Percentiles rank a stretch among this genome's conserved stretches.
phyloP scores from a whole-genome alignment of 371 early-diverging fungal species.

The Mortierella sp. region DNA sequence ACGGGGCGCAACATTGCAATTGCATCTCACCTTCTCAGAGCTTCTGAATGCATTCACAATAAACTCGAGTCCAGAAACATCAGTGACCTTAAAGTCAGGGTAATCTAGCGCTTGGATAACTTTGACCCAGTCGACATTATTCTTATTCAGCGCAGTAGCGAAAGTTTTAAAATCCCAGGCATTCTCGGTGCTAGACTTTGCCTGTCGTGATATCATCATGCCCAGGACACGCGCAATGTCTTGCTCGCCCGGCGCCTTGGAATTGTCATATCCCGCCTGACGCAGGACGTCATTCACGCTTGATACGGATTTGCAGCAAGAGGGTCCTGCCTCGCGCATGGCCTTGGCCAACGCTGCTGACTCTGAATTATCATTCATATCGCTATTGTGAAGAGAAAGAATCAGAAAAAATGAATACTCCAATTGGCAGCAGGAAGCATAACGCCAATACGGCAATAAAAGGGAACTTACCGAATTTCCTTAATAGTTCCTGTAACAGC shows the following conservation, averaged over 20 bases:
- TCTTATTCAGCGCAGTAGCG: conserved; percentile 66
- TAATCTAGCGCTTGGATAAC: conserved; percentile 79
- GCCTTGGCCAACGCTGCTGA: conserved; percentile 57
- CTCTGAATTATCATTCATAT: conserved; percentile 51
- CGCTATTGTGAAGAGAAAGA: conserved; percentile 8
- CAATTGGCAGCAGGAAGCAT: neutral
- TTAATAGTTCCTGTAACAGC: conserved; percentile 28
- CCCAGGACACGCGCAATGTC: conserved; percentile 80
- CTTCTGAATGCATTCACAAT: conserved; percentile 75
- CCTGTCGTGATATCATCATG: conserved; percentile 78
- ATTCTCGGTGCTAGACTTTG: conserved; percentile 66
- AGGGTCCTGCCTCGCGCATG: conserved; percentile 70
- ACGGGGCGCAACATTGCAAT: neutral
- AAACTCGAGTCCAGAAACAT: conserved; percentile 74
- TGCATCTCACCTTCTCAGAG: conserved; percentile 65
- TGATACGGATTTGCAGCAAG: conserved; percentile 64
- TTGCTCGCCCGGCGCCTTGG: conserved; percentile 63
- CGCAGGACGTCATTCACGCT: conserved; percentile 64
- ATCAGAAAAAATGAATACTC: neutral
- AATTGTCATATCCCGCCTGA: conserved; percentile 58
- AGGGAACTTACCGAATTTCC: conserved; percentile 43
- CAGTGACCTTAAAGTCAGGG: conserved; percentile 74
- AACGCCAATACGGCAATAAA: neutral
- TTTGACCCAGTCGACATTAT: conserved; percentile 72
- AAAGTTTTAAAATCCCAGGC: conserved; percentile 82